Percentiles rank a stretch among this genome's conserved stretches.
These are phyloP conservation scores for Cladophialophora bantiana DNA, from an alignment of 2,329 filamentous ascomycete genomes.

Conservation along the genomic window DNA sequence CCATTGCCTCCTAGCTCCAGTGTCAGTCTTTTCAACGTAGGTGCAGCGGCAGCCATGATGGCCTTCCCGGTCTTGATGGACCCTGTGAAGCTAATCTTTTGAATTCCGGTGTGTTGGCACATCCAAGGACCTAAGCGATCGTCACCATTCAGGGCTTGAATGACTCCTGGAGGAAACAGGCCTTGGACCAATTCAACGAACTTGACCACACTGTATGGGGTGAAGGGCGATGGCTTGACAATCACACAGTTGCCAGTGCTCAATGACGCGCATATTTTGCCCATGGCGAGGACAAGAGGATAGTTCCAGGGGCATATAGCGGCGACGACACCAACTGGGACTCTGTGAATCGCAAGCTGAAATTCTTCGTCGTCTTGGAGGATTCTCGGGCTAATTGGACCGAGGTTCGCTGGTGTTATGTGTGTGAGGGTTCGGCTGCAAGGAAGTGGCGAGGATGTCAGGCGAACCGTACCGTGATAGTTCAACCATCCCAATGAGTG, in stretches of 20 bases:
- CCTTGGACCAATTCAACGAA: slow-evolving; percentile 63
- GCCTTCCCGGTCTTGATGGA: slow-evolving; percentile 47
- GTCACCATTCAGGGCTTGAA: slow-evolving; percentile 66
- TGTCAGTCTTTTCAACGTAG: slow-evolving; percentile 64
- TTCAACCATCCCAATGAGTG: no score
- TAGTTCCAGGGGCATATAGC: no score
- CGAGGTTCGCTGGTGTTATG: no score
- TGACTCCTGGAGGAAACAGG: slow-evolving; percentile 67
- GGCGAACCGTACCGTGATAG: no score
- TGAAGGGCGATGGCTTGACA: slow-evolving; percentile 59
- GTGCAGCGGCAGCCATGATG: slow-evolving; percentile 48
- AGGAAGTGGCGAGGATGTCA: no score
- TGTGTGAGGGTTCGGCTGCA: no score
- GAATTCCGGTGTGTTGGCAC: slow-evolving; percentile 56
- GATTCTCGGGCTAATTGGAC: no score
- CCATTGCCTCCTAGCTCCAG: slow-evolving; percentile 69
- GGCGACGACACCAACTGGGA: no score
- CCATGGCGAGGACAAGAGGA: neutral
- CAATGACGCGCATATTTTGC: slow-evolving; percentile 72
- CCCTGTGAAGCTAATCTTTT: slow-evolving; percentile 53
- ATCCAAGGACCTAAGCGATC: slow-evolving; percentile 63
- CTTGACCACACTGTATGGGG: slow-evolving; percentile 58
- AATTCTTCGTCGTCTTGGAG: no score
- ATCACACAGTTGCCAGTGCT: slow-evolving; percentile 65
- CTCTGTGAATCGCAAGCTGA: no score